Conservation (phyloP, 2,329 filamentous ascomycete genomes). For the Talaromyces sp. region DNA sequence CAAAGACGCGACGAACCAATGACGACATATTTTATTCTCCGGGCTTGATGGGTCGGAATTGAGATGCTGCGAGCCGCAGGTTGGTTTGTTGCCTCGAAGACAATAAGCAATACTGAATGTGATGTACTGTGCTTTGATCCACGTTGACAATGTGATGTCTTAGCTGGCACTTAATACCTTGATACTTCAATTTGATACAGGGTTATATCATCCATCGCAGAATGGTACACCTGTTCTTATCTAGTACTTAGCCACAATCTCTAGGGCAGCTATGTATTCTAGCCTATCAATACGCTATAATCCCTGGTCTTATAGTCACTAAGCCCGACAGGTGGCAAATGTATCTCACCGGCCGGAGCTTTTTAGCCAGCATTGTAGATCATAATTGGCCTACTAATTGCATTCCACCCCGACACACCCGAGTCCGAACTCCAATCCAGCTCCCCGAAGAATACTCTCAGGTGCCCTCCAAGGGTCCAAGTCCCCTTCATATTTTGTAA, state of each 20-base stretch:
- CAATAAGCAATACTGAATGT: not conserved
- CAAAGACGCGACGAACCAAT: conserved; percentile 19
- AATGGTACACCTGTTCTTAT: no score
- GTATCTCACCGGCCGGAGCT: no score
- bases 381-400: not conserved
- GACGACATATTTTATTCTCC: conserved; percentile 18
- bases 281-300: no score
- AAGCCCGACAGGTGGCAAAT: no score
- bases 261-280: no score
- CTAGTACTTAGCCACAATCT: no score
- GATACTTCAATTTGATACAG: no score
- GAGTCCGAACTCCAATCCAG: conserved; percentile 6
- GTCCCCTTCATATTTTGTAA: not conserved
- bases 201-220: no score
- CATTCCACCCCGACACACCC: not conserved
- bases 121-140: no score
- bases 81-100: not conserved
- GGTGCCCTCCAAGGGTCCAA: conserved; percentile 4
- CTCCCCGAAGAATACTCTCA: not conserved
- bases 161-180: no score
- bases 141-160: not conserved
- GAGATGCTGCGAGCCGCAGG: conserved; percentile 19
- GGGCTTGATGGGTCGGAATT: conserved; percentile 15
- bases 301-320: no score
- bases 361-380: not conserved